phyloP scores from a whole-genome alignment of 176 grass and related monocot species.

The Urochloa ruziziensis region DNA sequence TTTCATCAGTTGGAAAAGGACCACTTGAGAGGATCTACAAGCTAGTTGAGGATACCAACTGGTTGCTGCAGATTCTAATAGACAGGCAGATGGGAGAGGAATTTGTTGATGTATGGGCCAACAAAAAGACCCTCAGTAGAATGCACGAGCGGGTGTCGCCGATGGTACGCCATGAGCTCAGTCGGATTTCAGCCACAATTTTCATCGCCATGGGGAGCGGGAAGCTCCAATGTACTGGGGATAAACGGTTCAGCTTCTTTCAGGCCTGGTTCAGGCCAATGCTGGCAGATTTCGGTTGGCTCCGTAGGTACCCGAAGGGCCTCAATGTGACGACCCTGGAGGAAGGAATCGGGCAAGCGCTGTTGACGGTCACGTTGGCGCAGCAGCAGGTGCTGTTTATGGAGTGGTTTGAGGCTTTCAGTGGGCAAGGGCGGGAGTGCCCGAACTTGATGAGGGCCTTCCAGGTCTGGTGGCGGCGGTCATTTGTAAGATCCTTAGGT shows the following conservation, averaged over 20 bases:
- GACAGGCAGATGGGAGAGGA: constrained; percentile 79
- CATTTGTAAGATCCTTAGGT: constrained; percentile 54
- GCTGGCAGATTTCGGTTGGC: constrained; percentile 79
- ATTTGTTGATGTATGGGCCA: constrained; percentile 69
- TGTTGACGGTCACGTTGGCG: constrained; percentile 68
- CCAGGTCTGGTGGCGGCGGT: constrained; percentile 96
- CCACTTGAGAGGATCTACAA: constrained; percentile 58
- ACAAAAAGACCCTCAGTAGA: constrained; percentile 45
- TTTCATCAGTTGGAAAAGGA: constrained; percentile 46
- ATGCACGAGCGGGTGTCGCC: constrained; percentile 63
- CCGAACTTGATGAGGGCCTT: constrained; percentile 81
- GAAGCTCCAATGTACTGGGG: constrained; percentile 59
- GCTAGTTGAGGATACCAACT: constrained; percentile 79
- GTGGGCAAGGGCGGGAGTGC: constrained; percentile 63
- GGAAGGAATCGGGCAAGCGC: constrained; percentile 72
- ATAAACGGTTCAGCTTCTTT: constrained; percentile 51
- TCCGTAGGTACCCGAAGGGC: constrained; percentile 73
- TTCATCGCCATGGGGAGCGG: constrained; percentile 73
- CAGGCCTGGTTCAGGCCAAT: constrained; percentile 81
- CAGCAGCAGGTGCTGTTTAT: constrained; percentile 78
- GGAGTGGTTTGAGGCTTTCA: constrained; percentile 80
- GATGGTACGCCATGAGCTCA: constrained; percentile 72
- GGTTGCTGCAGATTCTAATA: constrained; percentile 75
- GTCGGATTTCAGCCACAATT: constrained; percentile 67
- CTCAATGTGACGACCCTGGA: constrained; percentile 62